Base-by-base conservation (phyloP, 2,329 filamentous ascomycete genomes). In the Acephala macrosclerotiorum region DNA sequence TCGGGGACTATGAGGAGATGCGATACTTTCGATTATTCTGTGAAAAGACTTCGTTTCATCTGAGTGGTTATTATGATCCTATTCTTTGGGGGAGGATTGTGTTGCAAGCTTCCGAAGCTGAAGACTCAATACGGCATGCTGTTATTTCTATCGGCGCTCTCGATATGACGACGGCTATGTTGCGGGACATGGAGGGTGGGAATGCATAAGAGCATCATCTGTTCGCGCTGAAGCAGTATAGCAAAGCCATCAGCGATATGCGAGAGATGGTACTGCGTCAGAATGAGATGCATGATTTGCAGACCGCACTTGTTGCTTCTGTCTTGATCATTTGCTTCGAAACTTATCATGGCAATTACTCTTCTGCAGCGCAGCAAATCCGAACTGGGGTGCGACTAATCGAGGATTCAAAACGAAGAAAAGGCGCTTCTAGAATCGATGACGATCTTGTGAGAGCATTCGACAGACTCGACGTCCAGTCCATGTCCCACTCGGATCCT, bases 191-290 rank as follows among this genome's bases (percentile, higher is more conserved):
- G 18, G 38, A 29, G 18, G 20, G 11, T 7, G n/a, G 40, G 14
- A 26, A 60, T 16, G 47, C 53, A 2, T n/a, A 60, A 12, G 35
- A 56, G 9, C 86, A 89, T 70, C 87, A 85, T 84, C 81, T 86
- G 65, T 81, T 87, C 58, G 87, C 87, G 2, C 76, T 88, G 45
- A 81, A 80, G 61, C 81, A 88, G 65, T 89, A 89, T 70, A 84
- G 83, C 1, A 79, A 83, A 58, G 87, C 87, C 1, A 80, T 84
- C 68, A 82, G 81, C 11, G 79, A 83, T 11, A 80, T 88, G 47
- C 83, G 58, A 75, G 74, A 40, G 76, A 77, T 81, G 14, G 77
- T 77, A 12, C 25, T 29, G 25, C 49, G 49, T 18, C 45, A 45
- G 9, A 25, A 33, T 4, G 18, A 26, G 22, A 47, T 35, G 58